Percentiles rank a stretch among this genome's conserved stretches.
Conservation (phyloP, 1,284 basidiomycete genomes). For the Ustilago xerochloae region DNA sequence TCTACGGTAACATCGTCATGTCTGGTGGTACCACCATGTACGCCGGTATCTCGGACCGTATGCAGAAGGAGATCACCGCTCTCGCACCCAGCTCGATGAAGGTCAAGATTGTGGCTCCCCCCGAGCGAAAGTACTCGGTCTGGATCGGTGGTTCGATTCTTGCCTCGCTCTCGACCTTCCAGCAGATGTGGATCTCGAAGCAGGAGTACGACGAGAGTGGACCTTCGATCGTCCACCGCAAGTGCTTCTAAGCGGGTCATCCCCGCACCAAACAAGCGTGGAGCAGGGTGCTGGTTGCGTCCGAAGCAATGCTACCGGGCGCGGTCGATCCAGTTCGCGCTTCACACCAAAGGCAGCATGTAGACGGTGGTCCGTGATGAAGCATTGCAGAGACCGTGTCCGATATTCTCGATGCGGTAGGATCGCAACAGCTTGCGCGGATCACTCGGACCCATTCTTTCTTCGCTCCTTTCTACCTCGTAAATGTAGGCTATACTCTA, state of each 20-base stretch:
- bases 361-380: background rate
- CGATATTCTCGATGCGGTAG: too few species aligned
- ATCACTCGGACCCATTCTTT: background rate
- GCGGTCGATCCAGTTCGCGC: background rate
- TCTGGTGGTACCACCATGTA: constrained; percentile 98
- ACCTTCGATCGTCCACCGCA: constrained; percentile 66
- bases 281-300: background rate
- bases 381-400: background rate
- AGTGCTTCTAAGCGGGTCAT: constrained; percentile 64
- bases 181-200: constrained; percentile 89
- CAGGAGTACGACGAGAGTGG: constrained; percentile 72
- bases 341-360: background rate
- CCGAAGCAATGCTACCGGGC: background rate
- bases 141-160: constrained; percentile 99
- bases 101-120: constrained; percentile 73
- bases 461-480: background rate
- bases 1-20: constrained; percentile 93
- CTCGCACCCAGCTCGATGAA: constrained; percentile 85
- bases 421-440: background rate
- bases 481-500: constrained; percentile 2
- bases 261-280: background rate
- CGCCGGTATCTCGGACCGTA: constrained; percentile 94
- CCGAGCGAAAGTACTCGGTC: constrained; percentile 75
- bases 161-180: constrained; percentile 95
- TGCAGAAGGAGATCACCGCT: constrained; percentile 95